Percentiles rank a stretch among this genome's conserved stretches.
These are phyloP conservation scores for Fusarium solani-melongenae DNA, from an alignment of 2,329 filamentous ascomycete species.

Conservation along the genomic window DNA sequence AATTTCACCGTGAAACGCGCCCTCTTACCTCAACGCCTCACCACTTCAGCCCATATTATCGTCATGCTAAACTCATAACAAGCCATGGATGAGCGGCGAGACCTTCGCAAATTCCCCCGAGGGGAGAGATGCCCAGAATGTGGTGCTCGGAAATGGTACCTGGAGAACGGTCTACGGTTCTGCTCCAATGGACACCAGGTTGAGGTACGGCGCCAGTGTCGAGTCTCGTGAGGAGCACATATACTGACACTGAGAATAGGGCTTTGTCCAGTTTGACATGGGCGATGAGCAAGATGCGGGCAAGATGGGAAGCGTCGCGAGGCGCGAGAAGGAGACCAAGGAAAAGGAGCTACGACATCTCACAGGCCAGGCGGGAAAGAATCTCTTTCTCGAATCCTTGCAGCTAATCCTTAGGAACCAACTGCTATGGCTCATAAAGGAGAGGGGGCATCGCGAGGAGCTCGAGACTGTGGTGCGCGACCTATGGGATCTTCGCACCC, in stretches of 20 bases:
- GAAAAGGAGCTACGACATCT: conserved; percentile 67
- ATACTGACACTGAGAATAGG: conserved; percentile 46
- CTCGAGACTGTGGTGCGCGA: conserved; percentile 84
- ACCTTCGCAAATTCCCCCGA: conserved; percentile 62
- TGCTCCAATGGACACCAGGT: conserved; percentile 85
- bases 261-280: conserved; percentile 65
- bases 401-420: conserved; percentile 89
- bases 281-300: conserved; percentile 80
- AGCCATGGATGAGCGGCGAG: conserved; percentile 54
- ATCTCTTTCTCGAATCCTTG: conserved; percentile 84
- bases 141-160: conserved; percentile 76
- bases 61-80: not conserved
- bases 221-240: not conserved
- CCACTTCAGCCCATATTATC: not conserved
- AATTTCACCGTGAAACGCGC: not conserved
- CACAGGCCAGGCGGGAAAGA: conserved; percentile 74
- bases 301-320: conserved; percentile 64
- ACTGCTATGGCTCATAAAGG: conserved; percentile 75
- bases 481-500: conserved; percentile 81
- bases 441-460: conserved; percentile 74
- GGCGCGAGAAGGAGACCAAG: conserved; percentile 67
- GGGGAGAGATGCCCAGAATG: conserved; percentile 72
- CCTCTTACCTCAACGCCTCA: not conserved
- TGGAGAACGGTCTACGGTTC: conserved; percentile 81
- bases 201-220: conserved; percentile 61